Evolutionary conservation across 345 rosid species (phyloP), one percentile per base, ranked within the genome.

Genomic region (Citrus australasica): DNA sequence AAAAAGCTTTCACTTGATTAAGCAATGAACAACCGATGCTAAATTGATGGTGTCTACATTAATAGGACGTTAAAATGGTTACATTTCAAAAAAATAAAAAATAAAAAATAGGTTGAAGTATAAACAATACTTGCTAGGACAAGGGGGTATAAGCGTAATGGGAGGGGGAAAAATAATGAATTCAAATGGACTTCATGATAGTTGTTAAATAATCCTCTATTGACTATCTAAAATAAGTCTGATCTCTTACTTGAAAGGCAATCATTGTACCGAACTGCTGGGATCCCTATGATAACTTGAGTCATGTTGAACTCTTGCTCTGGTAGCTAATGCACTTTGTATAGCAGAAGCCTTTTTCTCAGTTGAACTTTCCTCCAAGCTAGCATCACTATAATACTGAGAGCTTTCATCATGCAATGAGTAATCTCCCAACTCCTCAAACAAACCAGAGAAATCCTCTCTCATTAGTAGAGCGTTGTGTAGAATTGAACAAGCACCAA

Each of bases 401-500:
- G 79, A 81, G 17, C 53, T 71, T 63, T 75, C 83, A 74, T 83
- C 76, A 14, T 59, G 76, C 46, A 35, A 68, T 11, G 79, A 76
- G 73, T 53, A 79, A 76, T 83, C 88, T 28, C 74, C 88, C 27
- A 65, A 35, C n/a, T 70, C 66, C 69, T 82, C 86, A 56, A 78
- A 67, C 77, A 88, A 82, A 32, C 89, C 90, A 74, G 93, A 89
- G 77, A 82, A 86, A 71, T 88, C 95, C 73, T 87, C 93, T 74
- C 93, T 87, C 88, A 88, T 84, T 4, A 91, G 78, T 80, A 89
- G 75, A 16, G 82, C 92, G 75, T 90, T 91, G 61, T 89, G 93
- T 69, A 91, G 87, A 80, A 91, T 91, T 0, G 95, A 86, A 70
- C 93, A 89, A 1, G 92, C 93, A 1, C 89, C 93, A 1, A 88